Conservation (phyloP, 2,329 filamentous ascomycete genomes). For the Lasiodiplodia sp. region DNA sequence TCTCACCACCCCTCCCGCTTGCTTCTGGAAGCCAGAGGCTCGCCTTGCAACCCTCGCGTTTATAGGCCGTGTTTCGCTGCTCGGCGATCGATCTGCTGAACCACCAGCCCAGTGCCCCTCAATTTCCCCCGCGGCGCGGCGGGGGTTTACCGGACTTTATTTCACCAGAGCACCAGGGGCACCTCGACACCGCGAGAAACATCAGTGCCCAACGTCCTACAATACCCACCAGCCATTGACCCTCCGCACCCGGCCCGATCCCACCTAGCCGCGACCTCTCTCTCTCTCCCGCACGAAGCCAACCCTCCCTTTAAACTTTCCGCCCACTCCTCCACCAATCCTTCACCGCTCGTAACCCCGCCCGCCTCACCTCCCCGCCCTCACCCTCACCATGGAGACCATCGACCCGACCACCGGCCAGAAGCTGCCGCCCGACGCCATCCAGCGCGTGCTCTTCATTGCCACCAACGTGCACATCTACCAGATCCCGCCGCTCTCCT, state of each 20-base stretch:
- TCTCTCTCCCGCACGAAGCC: not conserved
- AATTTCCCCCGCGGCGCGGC: constrained; percentile 6
- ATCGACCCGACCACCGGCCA: constrained; percentile 75
- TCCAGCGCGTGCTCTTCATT: constrained; percentile 85
- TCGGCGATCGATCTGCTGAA: constrained; percentile 21
- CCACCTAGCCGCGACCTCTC: not conserved
- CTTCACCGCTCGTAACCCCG: not conserved
- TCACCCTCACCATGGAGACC: constrained; percentile 59
- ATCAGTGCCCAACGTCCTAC: constrained; percentile 16
- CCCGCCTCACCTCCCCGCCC: constrained; percentile 1
- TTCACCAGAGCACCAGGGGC: not conserved
- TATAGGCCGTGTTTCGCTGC: constrained; percentile 8
- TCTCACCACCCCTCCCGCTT: constrained; percentile 13
- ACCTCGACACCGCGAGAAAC: not conserved
- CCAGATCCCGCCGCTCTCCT: constrained; percentile 80
- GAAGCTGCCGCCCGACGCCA: constrained; percentile 74
- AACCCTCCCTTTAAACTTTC: constrained; percentile 14
- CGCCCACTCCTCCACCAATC: constrained; percentile 1
- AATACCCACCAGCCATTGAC: constrained; percentile 10
- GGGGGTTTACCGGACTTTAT: constrained; percentile 20
- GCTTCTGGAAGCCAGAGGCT: constrained; percentile 16
- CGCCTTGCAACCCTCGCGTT: constrained; percentile 12
- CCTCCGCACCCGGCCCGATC: not conserved
- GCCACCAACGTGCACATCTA: constrained; percentile 81
- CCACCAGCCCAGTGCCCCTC: not conserved